These are phyloP conservation scores for Penicillium pancosmium DNA, from an alignment of 495 filamentous ascomycete genomes.

Conservation along the genomic window DNA sequence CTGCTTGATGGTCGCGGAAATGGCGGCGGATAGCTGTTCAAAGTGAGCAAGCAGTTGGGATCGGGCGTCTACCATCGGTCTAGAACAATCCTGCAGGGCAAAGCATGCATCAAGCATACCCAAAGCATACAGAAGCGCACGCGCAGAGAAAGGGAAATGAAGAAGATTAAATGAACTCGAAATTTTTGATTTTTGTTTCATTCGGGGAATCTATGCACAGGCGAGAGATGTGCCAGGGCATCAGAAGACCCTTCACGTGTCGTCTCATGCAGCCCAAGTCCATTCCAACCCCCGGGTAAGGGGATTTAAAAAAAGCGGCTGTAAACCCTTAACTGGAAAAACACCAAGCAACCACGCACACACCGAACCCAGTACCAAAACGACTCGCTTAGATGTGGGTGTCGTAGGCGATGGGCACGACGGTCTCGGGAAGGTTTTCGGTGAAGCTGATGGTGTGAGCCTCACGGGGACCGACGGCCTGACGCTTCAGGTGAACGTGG, in stretches of 20 bases:
- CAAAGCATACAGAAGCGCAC: background rate
- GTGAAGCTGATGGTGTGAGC: constrained; percentile 73
- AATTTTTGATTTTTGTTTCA: constrained; percentile 52
- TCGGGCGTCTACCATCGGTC: background rate
- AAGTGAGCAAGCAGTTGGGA: background rate
- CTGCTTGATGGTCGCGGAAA: background rate
- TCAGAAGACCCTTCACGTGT: constrained; percentile 44
- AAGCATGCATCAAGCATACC: background rate
- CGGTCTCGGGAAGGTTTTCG: constrained; percentile 84
- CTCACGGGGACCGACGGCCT: constrained; percentile 77
- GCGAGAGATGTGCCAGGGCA: constrained; percentile 46
- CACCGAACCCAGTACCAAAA: constrained; percentile 39
- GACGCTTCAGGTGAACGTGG: constrained; percentile 88
- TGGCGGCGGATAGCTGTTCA: background rate
- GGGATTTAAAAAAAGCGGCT: constrained; percentile 27
- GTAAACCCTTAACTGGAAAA: constrained; percentile 42
- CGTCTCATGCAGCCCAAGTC: constrained; percentile 46
- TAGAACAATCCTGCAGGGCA: constrained; percentile 2
- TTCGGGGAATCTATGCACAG: constrained; percentile 58
- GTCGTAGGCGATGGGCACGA: constrained; percentile 92
- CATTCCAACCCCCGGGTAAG: constrained; percentile 32
- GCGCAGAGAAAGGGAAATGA: background rate
- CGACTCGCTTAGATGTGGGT: constrained; percentile 82
- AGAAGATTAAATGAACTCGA: constrained; percentile 32
- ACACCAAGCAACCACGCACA: constrained; percentile 50